A percentile compares a stretch with the other conserved stretches of the same genome.
Evolutionary conservation across 495 filamentous ascomycete species (phyloP).

Genomic region (Tuber brumale): DNA sequence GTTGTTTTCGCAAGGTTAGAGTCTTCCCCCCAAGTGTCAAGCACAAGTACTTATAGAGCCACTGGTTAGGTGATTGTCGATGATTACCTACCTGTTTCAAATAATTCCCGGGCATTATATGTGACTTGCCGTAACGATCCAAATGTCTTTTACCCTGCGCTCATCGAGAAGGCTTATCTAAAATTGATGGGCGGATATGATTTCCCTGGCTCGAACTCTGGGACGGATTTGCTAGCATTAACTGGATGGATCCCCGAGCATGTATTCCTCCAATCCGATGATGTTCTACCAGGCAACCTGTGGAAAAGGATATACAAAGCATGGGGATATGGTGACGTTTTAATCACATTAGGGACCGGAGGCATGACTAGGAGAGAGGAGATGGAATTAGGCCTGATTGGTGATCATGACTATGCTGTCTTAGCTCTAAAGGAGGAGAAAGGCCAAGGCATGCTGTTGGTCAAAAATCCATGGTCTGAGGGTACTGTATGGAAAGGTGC

Average conservation of each 20-base stretch:
- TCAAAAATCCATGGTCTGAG: conserved; percentile 96
- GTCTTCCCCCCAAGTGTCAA: background rate
- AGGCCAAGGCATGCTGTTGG: conserved; percentile 59
- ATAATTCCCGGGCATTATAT: conserved; percentile 63
- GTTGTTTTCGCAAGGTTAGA: conserved; percentile 63
- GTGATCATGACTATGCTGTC: conserved; percentile 91
- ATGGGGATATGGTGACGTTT: conserved; percentile 71
- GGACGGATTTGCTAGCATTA: conserved; percentile 81
- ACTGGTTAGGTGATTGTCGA: conserved; percentile 64
- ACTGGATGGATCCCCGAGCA: conserved; percentile 98
- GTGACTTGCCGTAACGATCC: conserved; percentile 83
- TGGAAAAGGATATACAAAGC: conserved; percentile 72
- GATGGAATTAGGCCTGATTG: conserved; percentile 68
- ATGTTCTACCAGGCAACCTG: conserved; percentile 62
- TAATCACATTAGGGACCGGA: conserved; percentile 86
- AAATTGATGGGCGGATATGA: conserved; percentile 95
- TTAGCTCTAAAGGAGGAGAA: conserved; percentile 66
- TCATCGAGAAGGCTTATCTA: conserved; percentile 96
- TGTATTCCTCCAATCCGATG: conserved; percentile 75
- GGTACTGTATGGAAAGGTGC: conserved; percentile 61
- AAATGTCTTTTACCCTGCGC: conserved; percentile 75
- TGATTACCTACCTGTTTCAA: conserved; percentile 79
- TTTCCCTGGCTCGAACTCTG: conserved; percentile 97
- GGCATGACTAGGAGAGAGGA: conserved; percentile 67
- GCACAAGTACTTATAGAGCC: conserved; percentile 14